Percentiles rank a stretch among this genome's conserved stretches.
These are phyloP conservation scores for Phaeosphaeria sp. DNA, from an alignment of 2,329 filamentous ascomycete genomes.

Conservation along the genomic window DNA sequence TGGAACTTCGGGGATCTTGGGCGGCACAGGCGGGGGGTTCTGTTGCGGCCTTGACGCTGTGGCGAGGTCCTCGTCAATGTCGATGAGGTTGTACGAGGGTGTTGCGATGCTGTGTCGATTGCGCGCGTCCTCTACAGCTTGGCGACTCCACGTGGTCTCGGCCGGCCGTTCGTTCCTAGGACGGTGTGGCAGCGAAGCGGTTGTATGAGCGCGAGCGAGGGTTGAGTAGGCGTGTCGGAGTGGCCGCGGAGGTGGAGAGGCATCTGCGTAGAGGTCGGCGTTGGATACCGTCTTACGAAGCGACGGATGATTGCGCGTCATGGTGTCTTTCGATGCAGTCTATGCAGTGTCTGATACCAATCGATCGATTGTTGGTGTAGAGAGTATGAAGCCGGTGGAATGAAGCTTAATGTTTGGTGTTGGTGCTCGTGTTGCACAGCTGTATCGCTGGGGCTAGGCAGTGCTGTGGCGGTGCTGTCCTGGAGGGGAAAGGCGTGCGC, in stretches of 20 bases:
- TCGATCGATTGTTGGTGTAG: too few species aligned
- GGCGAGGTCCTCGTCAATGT: slow-evolving; percentile 38
- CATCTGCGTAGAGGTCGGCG: slow-evolving; percentile 46
- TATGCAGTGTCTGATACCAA: slow-evolving; percentile 1
- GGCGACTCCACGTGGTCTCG: slow-evolving; percentile 14
- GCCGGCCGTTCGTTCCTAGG: slow-evolving; percentile 21
- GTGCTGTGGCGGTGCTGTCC: neutral
- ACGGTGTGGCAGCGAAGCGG: slow-evolving; percentile 32
- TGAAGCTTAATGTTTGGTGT: too few species aligned
- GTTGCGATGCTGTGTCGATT: slow-evolving; percentile 40
- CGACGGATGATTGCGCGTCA: slow-evolving; percentile 48
- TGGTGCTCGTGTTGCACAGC: too few species aligned
- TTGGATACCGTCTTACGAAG: slow-evolving; percentile 46
- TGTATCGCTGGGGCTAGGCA: too few species aligned
- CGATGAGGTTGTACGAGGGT: slow-evolving; percentile 38
- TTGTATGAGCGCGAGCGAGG: slow-evolving; percentile 41
- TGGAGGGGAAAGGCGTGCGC: neutral
- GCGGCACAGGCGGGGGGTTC: slow-evolving; percentile 46
- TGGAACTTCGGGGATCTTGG: slow-evolving; percentile 42
- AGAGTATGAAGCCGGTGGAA: too few species aligned
- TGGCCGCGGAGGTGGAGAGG: slow-evolving; percentile 33
- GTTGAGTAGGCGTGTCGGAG: slow-evolving; percentile 33
- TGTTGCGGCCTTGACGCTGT: slow-evolving; percentile 28
- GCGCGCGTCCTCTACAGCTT: slow-evolving; percentile 13
- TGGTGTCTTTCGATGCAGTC: slow-evolving; percentile 2